Percentiles rank a stretch among this genome's conserved stretches.
These are phyloP conservation scores for Mucor piriformis DNA, from an alignment of 371 early-diverging fungal genomes.

Conservation along the genomic window DNA sequence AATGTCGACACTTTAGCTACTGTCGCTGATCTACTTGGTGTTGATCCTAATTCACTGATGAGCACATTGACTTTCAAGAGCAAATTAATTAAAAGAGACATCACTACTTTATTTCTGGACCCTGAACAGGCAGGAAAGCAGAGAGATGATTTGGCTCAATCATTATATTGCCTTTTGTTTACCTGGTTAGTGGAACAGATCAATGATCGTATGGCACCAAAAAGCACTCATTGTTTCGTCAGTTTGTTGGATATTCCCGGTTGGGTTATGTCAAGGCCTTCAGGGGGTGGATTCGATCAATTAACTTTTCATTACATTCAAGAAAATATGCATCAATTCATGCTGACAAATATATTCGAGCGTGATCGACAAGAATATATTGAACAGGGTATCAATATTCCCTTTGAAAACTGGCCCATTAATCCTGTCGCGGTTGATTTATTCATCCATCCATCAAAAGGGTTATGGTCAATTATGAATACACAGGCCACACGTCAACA, in stretches of 20 bases:
- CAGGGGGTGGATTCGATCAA: conserved; percentile 63
- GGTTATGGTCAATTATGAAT: conserved; percentile 63
- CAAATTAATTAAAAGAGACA: conserved; percentile 73
- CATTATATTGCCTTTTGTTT: conserved; percentile 80
- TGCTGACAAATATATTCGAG: conserved; percentile 63
- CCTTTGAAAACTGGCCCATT: conserved; percentile 28
- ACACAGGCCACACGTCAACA: conserved; percentile 39
- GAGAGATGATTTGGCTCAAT: conserved; percentile 76
- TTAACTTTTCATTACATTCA: conserved; percentile 80
- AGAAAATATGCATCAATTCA: conserved; percentile 76
- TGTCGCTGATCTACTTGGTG: conserved; percentile 83
- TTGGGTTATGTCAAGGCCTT: conserved; percentile 11
- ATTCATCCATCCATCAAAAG: conserved; percentile 49
- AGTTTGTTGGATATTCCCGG: conserved; percentile 72
- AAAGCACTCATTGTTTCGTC: conserved; percentile 67
- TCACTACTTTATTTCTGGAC: conserved; percentile 87
- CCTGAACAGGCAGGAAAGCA: conserved; percentile 69
- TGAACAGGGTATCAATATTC: conserved; percentile 54
- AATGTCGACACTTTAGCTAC: conserved; percentile 71
- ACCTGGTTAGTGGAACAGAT: conserved; percentile 87
- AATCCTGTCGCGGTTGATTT: conserved; percentile 42
- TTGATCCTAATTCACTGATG: conserved; percentile 74
- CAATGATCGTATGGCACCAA: conserved; percentile 71
- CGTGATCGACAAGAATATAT: conserved; percentile 44
- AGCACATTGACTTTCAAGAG: conserved; percentile 83